phyloP scores from a whole-genome alignment of 2,329 filamentous ascomycete genomes.

The Ophiocordyceps camponoti-rufipedis region DNA sequence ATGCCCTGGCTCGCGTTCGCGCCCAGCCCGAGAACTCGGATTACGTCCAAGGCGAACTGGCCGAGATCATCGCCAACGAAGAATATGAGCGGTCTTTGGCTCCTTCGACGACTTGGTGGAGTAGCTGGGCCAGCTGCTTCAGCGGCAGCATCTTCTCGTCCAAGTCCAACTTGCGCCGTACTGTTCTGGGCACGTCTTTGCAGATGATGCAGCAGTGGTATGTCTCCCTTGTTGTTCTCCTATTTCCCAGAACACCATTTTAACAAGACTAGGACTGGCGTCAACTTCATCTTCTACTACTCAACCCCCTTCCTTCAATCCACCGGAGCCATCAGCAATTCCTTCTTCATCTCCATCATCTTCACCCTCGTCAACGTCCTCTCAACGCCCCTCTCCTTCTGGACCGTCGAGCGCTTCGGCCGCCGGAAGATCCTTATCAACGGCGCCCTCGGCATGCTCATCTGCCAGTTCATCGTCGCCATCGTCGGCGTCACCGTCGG shows the following conservation, averaged over 20 bases:
- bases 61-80: conserved; percentile 78
- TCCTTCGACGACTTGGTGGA: conserved; percentile 44
- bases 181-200: conserved; percentile 51
- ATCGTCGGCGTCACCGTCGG: conserved; percentile 51
- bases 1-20: conserved; percentile 47
- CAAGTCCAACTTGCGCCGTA: conserved; percentile 52
- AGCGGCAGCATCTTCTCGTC: conserved; percentile 41
- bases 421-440: conserved; percentile 64
- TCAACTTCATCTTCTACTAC: conserved; percentile 89
- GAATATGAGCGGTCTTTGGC: conserved; percentile 62
- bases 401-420: conserved; percentile 63
- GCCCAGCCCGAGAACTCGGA: conserved; percentile 55
- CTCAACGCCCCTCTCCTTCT: conserved; percentile 80
- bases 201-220: conserved; percentile 64
- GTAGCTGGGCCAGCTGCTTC: conserved; percentile 53
- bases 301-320: conserved; percentile 71
- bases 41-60: conserved; percentile 60
- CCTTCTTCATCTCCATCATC: conserved; percentile 70
- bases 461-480: conserved; percentile 76
- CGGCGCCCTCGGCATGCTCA: conserved; percentile 65
- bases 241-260: neutral
- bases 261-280: conserved; percentile 39
- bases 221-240: neutral
- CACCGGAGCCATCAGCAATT: conserved; percentile 56
- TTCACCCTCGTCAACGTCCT: conserved; percentile 77